These are phyloP conservation scores for Claviceps purpurea DNA, from an alignment of 2,329 filamentous ascomycete species.

Conservation along the genomic window DNA sequence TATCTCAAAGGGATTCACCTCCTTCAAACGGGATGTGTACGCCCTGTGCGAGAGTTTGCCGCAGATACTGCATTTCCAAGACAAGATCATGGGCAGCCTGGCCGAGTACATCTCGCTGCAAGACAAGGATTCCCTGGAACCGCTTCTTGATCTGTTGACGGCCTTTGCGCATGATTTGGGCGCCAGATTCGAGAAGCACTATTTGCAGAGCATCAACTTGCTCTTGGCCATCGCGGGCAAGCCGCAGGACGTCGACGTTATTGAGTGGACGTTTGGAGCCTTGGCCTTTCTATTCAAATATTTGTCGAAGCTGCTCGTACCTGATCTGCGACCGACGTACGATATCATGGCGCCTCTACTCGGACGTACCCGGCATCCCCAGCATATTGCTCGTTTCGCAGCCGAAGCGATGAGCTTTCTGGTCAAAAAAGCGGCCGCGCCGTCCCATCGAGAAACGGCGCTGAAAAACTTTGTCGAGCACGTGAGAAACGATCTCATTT, in stretches of 20 bases:
- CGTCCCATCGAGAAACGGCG: conserved; percentile 61
- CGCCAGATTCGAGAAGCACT: conserved; percentile 76
- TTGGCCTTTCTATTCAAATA: conserved; percentile 97
- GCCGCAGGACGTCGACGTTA: conserved; percentile 70
- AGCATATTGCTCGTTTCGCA: conserved; percentile 81
- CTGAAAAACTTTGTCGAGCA: conserved; percentile 59
- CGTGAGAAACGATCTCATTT: conserved; percentile 54
- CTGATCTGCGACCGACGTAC: conserved; percentile 74
- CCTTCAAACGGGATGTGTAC: conserved; percentile 61
- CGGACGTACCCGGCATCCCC: conserved; percentile 68
- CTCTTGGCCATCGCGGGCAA: conserved; percentile 68
- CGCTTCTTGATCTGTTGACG: conserved; percentile 73
- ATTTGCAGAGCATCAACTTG: conserved; percentile 58
- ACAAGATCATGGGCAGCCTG: conserved; percentile 68
- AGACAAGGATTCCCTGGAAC: conserved; percentile 71
- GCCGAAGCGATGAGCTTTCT: conserved; percentile 93
- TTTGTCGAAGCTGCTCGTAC: conserved; percentile 71
- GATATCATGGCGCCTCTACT: conserved; percentile 73
- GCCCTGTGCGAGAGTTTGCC: conserved; percentile 80
- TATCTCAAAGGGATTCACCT: conserved; percentile 65
- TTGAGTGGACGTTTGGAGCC: conserved; percentile 94
- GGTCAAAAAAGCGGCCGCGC: conserved; percentile 71
- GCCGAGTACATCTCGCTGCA: conserved; percentile 62
- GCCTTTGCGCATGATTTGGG: conserved; percentile 94
- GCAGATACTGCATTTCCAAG: conserved; percentile 82